phyloP scores from a whole-genome alignment of 768 basidiomycete species.

The Clathrus columnatus region DNA sequence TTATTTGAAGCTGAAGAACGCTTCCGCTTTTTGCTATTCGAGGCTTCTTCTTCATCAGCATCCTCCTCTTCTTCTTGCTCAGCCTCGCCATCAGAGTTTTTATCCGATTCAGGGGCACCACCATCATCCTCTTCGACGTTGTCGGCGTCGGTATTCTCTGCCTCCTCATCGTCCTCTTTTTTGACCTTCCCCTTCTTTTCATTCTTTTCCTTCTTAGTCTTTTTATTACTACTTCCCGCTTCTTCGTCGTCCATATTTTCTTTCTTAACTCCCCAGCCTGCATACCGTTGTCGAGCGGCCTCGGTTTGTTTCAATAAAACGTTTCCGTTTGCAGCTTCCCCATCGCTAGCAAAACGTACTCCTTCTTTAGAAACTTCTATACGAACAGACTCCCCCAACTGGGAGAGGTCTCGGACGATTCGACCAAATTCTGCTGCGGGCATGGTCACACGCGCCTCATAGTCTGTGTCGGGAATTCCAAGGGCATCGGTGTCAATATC shows the following conservation, averaged over 20 bases:
- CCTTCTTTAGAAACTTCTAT: slow-evolving; percentile 97
- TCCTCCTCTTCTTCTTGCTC: slow-evolving; percentile 37
- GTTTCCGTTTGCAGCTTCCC: slow-evolving; percentile 87
- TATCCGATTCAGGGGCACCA: slow-evolving; percentile 27
- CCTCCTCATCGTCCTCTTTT: slow-evolving; percentile 28
- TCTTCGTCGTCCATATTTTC: slow-evolving; percentile 28
- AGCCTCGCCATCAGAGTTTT: slow-evolving; percentile 34
- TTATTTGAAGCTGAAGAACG: slow-evolving; percentile 31
- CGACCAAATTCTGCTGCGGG: slow-evolving; percentile 79
- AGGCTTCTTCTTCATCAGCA: slow-evolving; percentile 22
- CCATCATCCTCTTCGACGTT: slow-evolving; percentile 47
- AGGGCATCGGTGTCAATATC: slow-evolving; percentile 95
- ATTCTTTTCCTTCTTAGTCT: slow-evolving; percentile 28
- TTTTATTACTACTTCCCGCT: slow-evolving; percentile 21
- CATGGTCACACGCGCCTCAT: slow-evolving; percentile 88
- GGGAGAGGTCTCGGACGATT: slow-evolving; percentile 86
- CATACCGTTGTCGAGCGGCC: slow-evolving; percentile 33
- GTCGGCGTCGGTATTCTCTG: slow-evolving; percentile 36
- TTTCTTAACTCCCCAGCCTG: slow-evolving; percentile 29
- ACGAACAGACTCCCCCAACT: slow-evolving; percentile 87
- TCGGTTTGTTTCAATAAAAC: slow-evolving; percentile 76
- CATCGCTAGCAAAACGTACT: slow-evolving; percentile 84
- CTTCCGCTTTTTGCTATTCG: slow-evolving; percentile 63
- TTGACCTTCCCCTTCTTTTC: slow-evolving; percentile 20
- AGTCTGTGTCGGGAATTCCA: slow-evolving; percentile 94